These are phyloP conservation scores for Acanthamoeba healyi DNA, from an alignment of 208 protist genomes.

Conservation along the genomic window DNA sequence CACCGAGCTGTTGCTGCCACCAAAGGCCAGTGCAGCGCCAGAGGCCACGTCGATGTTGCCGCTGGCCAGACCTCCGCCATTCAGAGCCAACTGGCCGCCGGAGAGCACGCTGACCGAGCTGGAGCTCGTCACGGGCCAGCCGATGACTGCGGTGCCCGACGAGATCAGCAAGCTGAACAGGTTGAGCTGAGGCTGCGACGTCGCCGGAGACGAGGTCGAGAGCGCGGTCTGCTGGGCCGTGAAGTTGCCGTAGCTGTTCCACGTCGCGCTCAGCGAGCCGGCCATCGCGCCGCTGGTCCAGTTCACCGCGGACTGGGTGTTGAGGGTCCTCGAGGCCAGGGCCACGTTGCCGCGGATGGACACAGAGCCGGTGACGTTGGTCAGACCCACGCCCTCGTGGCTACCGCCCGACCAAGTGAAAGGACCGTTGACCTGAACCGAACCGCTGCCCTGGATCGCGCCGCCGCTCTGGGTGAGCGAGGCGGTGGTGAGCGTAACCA, in stretches of 20 bases:
- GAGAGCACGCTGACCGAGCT: neutral
- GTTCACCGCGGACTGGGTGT: neutral
- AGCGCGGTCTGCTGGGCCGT: neutral
- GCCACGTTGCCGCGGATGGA: neutral
- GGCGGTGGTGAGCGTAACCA: neutral
- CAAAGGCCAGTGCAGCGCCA: constrained; percentile 4
- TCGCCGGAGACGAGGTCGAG: neutral
- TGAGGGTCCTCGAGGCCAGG: constrained; percentile 1
- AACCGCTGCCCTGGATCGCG: neutral
- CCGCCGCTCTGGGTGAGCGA: constrained; percentile 33
- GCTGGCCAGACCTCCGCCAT: constrained; percentile 3
- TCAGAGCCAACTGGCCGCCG: neutral
- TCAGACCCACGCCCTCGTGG: neutral
- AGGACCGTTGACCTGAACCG: constrained; percentile 44
- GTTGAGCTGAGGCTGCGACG: neutral
- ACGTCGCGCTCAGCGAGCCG: constrained; percentile 1
- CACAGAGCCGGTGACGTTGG: constrained; percentile 7
- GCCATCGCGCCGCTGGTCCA: constrained; percentile 1
- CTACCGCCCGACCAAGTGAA: constrained; percentile 37
- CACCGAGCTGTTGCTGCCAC: neutral
- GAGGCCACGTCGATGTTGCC: constrained; percentile 30
- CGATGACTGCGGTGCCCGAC: neutral
- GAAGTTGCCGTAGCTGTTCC: constrained; percentile 70
- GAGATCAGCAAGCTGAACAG: neutral
- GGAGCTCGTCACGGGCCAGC: neutral